A percentile compares a stretch with the other conserved stretches of the same genome.
Evolutionary conservation across 345 rosid genomes (phyloP).

Genomic region (Rubroshorea leprosula): DNA sequence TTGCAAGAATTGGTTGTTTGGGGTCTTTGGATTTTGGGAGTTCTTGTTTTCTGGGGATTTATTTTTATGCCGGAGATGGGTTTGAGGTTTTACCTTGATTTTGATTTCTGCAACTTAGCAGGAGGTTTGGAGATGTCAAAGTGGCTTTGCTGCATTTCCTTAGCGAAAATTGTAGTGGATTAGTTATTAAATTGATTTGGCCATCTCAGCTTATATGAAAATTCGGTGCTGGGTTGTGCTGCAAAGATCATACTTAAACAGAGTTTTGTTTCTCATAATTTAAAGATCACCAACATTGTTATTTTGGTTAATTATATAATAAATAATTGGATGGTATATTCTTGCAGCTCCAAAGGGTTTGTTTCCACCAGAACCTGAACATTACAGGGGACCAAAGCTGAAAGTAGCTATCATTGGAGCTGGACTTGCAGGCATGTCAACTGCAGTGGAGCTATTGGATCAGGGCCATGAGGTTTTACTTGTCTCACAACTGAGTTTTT

Average conservation of each 20-base stretch:
- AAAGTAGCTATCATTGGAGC: conserved; percentile 98
- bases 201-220: conserved; percentile 2
- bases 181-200: not conserved
- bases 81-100: not conserved
- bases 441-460: conserved; percentile 92
- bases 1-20: conserved; percentile 15
- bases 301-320: conserved; percentile 6
- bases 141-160: not conserved
- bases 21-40: conserved; percentile 25
- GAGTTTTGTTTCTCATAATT: not conserved
- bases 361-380: conserved; percentile 93
- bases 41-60: conserved; percentile 4
- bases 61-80: not conserved
- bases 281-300: not conserved
- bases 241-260: not conserved
- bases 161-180: not conserved
- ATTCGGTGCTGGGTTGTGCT: not conserved
- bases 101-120: not conserved
- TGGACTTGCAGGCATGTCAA: conserved; percentile 99
- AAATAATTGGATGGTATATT: conserved; percentile 16
- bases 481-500: not conserved
- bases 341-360: conserved; percentile 91
- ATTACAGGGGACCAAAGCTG: conserved; percentile 87
- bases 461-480: conserved; percentile 88
- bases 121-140: not conserved